Evolutionary conservation across 257 asterid species (phyloP), one percentile per base, ranked within the genome.

Genomic region (Solanum corneliomulleri): DNA sequence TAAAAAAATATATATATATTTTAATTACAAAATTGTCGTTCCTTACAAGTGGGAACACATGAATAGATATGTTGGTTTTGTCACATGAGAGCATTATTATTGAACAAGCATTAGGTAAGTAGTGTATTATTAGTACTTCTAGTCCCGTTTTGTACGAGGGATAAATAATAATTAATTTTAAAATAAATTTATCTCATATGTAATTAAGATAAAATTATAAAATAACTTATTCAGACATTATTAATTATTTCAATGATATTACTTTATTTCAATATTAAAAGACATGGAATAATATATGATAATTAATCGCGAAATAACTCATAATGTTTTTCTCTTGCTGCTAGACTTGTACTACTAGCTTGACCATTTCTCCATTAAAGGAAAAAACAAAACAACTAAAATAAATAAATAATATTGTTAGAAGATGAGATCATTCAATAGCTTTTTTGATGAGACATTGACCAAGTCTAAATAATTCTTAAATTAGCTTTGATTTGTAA

Each of bases 11-110:
- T 72, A 45, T 78, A n/a, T 45, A 80, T 33, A 10, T 15, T 77
- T 47, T 14, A 80, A 27, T 47, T 80, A 49, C 44, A 39, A 69
- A 33, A 20, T 86, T 80, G 90, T 70, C 86, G 85, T 66, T 89
- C 91, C 92, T 88, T 86, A 87, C 92, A 88, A 91, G 90, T 92
- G 90, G 91, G 94, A 90, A 89, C 90, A 85, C 88, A 87, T 87
- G 62, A 70, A 68, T 86, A 85, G 85, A 85, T 60, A 75, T 82
- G 87, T 58, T 88, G 58, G 87, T 81, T 71, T 82, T 89, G 91
- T 87, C 92, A 90, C 90, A 41, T 88, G 91, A 74, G 56, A 45
- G 60, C 33, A 9, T 31, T 20, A 64, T 71, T 13, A 64, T 66
- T 77, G 58, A 72, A 44, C 31, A 42, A 3, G 37, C 76, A 35